These are phyloP conservation scores for Solanum aculeatissimum DNA, from an alignment of 305 asterid species.

Conservation along the genomic window DNA sequence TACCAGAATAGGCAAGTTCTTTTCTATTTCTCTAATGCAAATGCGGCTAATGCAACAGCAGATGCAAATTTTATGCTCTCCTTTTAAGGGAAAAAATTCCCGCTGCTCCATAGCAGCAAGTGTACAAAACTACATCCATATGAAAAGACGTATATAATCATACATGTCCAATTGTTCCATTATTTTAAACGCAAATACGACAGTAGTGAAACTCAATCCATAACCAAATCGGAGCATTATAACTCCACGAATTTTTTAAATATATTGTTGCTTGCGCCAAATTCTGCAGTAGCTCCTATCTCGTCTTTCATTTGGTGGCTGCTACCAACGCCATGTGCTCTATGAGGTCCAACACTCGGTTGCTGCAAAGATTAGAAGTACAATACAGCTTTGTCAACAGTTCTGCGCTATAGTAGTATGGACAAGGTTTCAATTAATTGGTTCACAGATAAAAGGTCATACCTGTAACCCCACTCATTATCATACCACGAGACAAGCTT, in stretches of 20 bases:
- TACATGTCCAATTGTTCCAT: background rate
- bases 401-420: background rate
- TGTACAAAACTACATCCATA: background rate
- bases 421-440: background rate
- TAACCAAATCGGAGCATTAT: background rate
- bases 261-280: background rate
- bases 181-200: background rate
- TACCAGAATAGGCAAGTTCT: background rate
- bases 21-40: background rate
- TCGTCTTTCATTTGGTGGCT: slow-evolving; percentile 30
- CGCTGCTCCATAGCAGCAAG: background rate
- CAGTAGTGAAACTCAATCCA: background rate
- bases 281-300: background rate
- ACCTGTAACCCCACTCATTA: slow-evolving; percentile 99
- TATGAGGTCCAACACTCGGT: slow-evolving; percentile 89
- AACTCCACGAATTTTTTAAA: background rate
- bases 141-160: background rate
- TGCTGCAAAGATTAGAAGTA: slow-evolving; percentile 33
- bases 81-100: background rate
- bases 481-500: slow-evolving; percentile 97
- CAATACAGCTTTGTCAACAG: background rate
- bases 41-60: background rate
- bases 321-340: slow-evolving; percentile 98
- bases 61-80: background rate
- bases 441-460: slow-evolving; percentile 2